phyloP scores from a whole-genome alignment of 805 yeast genomes.

The Saturnispora sanitii region DNA sequence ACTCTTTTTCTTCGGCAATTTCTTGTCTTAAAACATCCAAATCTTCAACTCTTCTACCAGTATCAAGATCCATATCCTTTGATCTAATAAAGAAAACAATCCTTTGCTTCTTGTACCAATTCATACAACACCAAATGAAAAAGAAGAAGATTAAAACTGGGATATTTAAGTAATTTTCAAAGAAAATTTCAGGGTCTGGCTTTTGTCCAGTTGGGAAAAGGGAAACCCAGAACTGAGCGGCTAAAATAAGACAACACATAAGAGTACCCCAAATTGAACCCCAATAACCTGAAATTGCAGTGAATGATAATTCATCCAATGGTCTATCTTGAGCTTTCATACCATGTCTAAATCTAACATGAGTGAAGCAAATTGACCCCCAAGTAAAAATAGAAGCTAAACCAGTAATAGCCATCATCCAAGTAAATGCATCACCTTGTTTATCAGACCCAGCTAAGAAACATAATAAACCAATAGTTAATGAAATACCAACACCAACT shows the following conservation, averaged over 20 bases:
- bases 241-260: constrained; percentile 50
- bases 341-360: constrained; percentile 62
- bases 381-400: constrained; percentile 71
- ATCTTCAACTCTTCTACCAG: constrained; percentile 55
- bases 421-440: constrained; percentile 51
- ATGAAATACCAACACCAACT: constrained; percentile 49
- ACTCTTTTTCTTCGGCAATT: constrained; percentile 46
- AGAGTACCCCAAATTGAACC: constrained; percentile 58
- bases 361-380: constrained; percentile 64
- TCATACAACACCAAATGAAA: constrained; percentile 33
- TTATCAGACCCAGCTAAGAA: constrained; percentile 53
- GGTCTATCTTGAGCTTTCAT: constrained; percentile 55
- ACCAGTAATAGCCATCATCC: constrained; percentile 74
- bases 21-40: constrained; percentile 47
- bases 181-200: constrained; percentile 50
- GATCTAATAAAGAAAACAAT: constrained; percentile 36
- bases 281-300: constrained; percentile 54
- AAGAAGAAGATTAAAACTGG: constrained; percentile 51
- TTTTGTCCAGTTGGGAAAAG: constrained; percentile 55
- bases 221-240: constrained; percentile 79
- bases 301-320: constrained; percentile 58
- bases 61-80: constrained; percentile 46
- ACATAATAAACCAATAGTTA: constrained; percentile 47
- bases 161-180: constrained; percentile 53
- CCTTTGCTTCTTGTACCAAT: constrained; percentile 32